Evolutionary conservation across 2,329 filamentous ascomycete genomes (phyloP).

Genomic region (Botrytis fragariae): DNA sequence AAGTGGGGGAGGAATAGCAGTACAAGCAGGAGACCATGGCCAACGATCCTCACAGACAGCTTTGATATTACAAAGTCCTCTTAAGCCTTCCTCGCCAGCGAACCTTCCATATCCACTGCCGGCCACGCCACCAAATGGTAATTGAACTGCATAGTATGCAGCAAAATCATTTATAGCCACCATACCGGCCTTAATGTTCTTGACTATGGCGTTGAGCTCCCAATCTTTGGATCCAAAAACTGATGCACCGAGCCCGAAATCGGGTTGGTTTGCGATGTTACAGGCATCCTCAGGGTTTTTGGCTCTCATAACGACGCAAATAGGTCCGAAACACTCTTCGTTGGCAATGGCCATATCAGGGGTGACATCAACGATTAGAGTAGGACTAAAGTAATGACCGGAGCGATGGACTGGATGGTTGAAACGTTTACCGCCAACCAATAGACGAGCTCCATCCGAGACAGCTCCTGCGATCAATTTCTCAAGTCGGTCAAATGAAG

Average conservation of each 20-base stretch:
- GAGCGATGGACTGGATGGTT: slow-evolving; percentile 68
- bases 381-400: slow-evolving; percentile 91
- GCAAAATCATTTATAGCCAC: slow-evolving; percentile 95
- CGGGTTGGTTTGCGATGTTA: slow-evolving; percentile 74
- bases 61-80: slow-evolving; percentile 84
- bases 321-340: slow-evolving; percentile 87
- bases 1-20: slow-evolving; percentile 75
- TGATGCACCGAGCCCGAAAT: slow-evolving; percentile 83
- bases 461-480: slow-evolving; percentile 75
- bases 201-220: slow-evolving; percentile 62
- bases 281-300: slow-evolving; percentile 63
- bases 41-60: slow-evolving; percentile 76
- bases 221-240: slow-evolving; percentile 74
- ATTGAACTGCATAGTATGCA: slow-evolving; percentile 85
- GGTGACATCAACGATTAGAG: slow-evolving; percentile 86
- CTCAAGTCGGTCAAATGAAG: slow-evolving; percentile 74
- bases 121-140: slow-evolving; percentile 80
- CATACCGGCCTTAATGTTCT: slow-evolving; percentile 77
- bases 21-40: slow-evolving; percentile 61
- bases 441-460: slow-evolving; percentile 70
- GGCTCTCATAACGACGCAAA: slow-evolving; percentile 82
- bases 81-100: slow-evolving; percentile 82
- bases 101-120: slow-evolving; percentile 93
- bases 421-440: slow-evolving; percentile 74
- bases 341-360: slow-evolving; percentile 82